Conservation (phyloP, 352 stramenopile species). For the Phytopythium cucurbitacearum region DNA sequence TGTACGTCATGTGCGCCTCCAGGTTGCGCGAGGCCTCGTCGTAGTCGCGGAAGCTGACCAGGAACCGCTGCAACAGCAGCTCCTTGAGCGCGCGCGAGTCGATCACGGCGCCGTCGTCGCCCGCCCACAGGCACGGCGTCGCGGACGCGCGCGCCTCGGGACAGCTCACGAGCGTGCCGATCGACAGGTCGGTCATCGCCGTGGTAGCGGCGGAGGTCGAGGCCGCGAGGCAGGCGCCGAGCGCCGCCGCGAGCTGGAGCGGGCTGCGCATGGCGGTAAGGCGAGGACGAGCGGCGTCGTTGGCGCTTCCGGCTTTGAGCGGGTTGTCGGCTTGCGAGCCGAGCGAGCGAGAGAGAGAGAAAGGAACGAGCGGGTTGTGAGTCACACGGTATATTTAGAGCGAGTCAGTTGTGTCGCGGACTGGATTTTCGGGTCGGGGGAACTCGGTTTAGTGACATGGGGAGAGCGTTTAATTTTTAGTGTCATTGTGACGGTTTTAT, state of each 20-base stretch:
- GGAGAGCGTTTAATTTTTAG: no score
- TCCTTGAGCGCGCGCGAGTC: conserved; percentile 34
- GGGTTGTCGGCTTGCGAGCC: no score
- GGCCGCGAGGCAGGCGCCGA: conserved; percentile 15
- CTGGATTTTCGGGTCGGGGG: no score
- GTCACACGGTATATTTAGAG: no score
- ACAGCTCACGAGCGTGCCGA: conserved; percentile 56
- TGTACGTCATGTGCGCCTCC: conserved; percentile 71
- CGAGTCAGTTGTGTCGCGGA: no score
- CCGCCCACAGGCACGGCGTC: conserved; percentile 50
- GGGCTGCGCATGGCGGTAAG: neutral
- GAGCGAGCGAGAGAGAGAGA: no score
- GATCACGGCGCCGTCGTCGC: conserved; percentile 35
- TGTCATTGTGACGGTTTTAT: no score
- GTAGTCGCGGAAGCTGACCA: conserved; percentile 18
- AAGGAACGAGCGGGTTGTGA: no score
- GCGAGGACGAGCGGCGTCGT: no score
- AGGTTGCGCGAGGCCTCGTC: conserved; percentile 41
- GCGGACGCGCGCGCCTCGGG: conserved; percentile 13
- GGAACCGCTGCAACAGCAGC: conserved; percentile 36
- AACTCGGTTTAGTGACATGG: no score
- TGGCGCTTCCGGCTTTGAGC: no score
- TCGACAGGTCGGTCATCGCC: conserved; percentile 14
- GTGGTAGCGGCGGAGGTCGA: neutral
- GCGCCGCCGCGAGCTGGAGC: conserved; percentile 8